Base-by-base conservation (phyloP, 768 basidiomycete species). In the Auricularia sp. region DNA sequence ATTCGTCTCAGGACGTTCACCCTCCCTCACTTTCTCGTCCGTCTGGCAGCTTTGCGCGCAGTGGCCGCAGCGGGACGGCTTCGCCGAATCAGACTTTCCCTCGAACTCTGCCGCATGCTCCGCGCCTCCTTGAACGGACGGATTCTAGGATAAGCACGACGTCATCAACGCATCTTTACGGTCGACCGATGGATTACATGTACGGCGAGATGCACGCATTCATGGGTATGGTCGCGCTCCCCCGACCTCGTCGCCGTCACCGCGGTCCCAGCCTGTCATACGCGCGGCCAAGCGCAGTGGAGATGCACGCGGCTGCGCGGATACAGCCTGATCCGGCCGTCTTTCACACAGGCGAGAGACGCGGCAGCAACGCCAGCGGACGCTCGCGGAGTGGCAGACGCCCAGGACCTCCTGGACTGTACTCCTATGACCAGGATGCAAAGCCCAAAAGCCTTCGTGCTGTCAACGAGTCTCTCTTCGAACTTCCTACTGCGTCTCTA, bases 181-280 rank as follows among this genome's bases (percentile, higher is more conserved):
- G 56, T 4, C 23, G 12, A 8, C 56, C 56, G 23, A 29, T 59
- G 34, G 23, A 29, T 10, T 59, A 59, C 56, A 59, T 59, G 56
- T 59, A 59, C 23, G 56, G 56, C 56, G 56, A 59, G 56, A 59
- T 59, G 56, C 56, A 59, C 29, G 11, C 56, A 4, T 59, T 59
- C 56, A 29, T 59, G 29, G 56, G 56, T 6, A 59, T 59, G 23
- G 34, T 29, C 56, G 10, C 23, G 6, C 5, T 29, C 29, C 23
- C 29, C 7, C 56, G 23, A 8, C 23, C 56, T 6, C 56, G 56
- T 7, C 18, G 53, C 53, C 11, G 29, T 7, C 18, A n/a, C 11
- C 53, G 53, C 0, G 18, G 18, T 8, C 53, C 53, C 53, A 18
- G 18, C 18, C n/a, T 18, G 53, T 18, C 53, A 10, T n/a, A 7